phyloP scores from a whole-genome alignment of 1,284 basidiomycete species.

The Mycosarcoma mackinlayi region DNA sequence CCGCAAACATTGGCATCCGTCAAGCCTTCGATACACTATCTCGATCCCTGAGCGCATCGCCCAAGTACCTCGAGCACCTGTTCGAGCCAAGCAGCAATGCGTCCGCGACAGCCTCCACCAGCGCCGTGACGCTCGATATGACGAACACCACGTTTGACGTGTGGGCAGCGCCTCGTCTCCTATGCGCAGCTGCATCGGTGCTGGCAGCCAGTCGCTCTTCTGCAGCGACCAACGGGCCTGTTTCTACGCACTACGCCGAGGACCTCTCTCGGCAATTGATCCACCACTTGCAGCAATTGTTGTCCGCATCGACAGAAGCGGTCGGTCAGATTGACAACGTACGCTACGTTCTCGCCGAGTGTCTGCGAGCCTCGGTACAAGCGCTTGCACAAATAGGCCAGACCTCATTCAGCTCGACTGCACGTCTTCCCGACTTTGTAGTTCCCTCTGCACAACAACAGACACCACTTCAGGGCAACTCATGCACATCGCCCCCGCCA shows the following conservation, averaged over 20 bases:
- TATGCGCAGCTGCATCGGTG: slow-evolving; percentile 39
- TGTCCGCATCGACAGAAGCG: slow-evolving; percentile 33
- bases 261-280: slow-evolving; percentile 20
- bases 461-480: background rate
- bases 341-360: slow-evolving; percentile 37
- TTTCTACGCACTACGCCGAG: slow-evolving; percentile 4
- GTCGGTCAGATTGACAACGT: slow-evolving; percentile 49
- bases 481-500: background rate
- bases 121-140: slow-evolving; percentile 32
- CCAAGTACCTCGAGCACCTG: slow-evolving; percentile 47
- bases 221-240: background rate
- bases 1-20: slow-evolving; percentile 13
- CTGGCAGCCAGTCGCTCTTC: slow-evolving; percentile 13
- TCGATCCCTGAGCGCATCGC: slow-evolving; percentile 24
- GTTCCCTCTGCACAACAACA: slow-evolving; percentile 10
- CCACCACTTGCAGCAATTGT: slow-evolving; percentile 18
- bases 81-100: slow-evolving; percentile 14
- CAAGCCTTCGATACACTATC: slow-evolving; percentile 41
- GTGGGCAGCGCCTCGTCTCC: slow-evolving; percentile 54
- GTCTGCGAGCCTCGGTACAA: slow-evolving; percentile 32
- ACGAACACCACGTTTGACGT: slow-evolving; percentile 55
- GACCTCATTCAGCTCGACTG: slow-evolving; percentile 29
- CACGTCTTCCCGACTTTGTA: slow-evolving; percentile 36
- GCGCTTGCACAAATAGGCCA: slow-evolving; percentile 38
- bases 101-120: slow-evolving; percentile 17